Conservation (phyloP, 257 asterid genomes). For the Prunella vulgaris region DNA sequence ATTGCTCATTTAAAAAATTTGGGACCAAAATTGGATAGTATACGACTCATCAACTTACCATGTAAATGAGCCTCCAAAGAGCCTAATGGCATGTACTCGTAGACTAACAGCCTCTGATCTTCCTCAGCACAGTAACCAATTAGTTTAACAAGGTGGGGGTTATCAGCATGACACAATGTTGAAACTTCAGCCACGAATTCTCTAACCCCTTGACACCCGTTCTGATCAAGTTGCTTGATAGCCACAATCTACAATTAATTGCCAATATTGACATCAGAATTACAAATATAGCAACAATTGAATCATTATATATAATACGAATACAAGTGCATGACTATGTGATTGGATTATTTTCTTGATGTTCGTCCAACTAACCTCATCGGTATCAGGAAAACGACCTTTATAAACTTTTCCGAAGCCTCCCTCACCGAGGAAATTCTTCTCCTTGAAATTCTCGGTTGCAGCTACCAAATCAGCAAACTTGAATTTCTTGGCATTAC, state of each 20-base stretch:
- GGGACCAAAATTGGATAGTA: neutral
- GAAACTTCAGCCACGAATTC: slow-evolving; percentile 43
- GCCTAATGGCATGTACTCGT: slow-evolving; percentile 51
- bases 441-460: slow-evolving; percentile 50
- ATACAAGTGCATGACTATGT: no score
- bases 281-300: neutral
- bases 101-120: slow-evolving; percentile 45
- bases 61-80: slow-evolving; percentile 46
- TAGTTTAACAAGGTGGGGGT: slow-evolving; percentile 49
- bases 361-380: slow-evolving; percentile 54
- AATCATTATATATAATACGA: no score
- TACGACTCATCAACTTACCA: slow-evolving; percentile 20
- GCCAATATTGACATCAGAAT: neutral
- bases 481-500: slow-evolving; percentile 26
- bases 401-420: slow-evolving; percentile 72
- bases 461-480: slow-evolving; percentile 37
- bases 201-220: slow-evolving; percentile 45
- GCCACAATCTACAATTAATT: slow-evolving; percentile 34
- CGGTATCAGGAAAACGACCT: slow-evolving; percentile 44
- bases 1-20: no score
- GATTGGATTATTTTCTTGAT: no score
- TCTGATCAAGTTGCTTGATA: slow-evolving; percentile 41
- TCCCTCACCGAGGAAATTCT: slow-evolving; percentile 66
- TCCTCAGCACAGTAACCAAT: slow-evolving; percentile 48
- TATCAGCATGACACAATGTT: slow-evolving; percentile 38